Base-by-base conservation (phyloP, 129 eudicot species). In the Gnaphalium uliginosum region DNA sequence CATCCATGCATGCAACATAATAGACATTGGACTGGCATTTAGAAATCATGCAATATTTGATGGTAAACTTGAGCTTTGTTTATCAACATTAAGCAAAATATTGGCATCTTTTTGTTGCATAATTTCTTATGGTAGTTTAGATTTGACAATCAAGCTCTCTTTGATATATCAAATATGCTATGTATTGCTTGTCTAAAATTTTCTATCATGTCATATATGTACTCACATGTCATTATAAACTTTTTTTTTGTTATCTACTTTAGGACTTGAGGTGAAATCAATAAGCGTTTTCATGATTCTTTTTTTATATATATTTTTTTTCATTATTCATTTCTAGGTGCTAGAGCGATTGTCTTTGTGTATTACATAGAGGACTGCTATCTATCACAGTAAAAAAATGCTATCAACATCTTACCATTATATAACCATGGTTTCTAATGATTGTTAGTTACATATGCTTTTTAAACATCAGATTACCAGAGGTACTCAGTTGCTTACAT, bases 41-140 rank as follows among this genome's bases (percentile, higher is more conserved):
- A 21, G 53, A 53, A 48, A 65, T 65, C 71, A 29, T 63, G 79
- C 63, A 48, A 32, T 50, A 46, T 46, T 27, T 75, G 63, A 7
- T 63, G 27, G 48, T 64, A 48, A 46, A 27, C 37, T 13, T 46
- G 25, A n/a, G 43, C 19, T 29, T 29, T 63, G 33, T 75, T 48
- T 35, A 64, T 19, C 39, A 29, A 21, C 51, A 21, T 27, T 19
- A 43, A 13, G 39, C 9, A 35, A 33, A 46, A 63, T 25, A 30
- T n/a, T 27, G 48, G 48, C 22, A 74, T 35, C 39, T 13, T 46
- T 61, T 29, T 59, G 41, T 48, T 62, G 71, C 21, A 3, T 63
- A 64, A 75, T 50, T 8, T 18, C 58, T 57, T 3, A n/a, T 75
- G 11, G 51, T 29, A 29, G 48, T 19, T 21, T 51, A 30, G 37